Evolutionary conservation across 2,329 filamentous ascomycete genomes (phyloP).

Genomic region (Talaromyces sp.): DNA sequence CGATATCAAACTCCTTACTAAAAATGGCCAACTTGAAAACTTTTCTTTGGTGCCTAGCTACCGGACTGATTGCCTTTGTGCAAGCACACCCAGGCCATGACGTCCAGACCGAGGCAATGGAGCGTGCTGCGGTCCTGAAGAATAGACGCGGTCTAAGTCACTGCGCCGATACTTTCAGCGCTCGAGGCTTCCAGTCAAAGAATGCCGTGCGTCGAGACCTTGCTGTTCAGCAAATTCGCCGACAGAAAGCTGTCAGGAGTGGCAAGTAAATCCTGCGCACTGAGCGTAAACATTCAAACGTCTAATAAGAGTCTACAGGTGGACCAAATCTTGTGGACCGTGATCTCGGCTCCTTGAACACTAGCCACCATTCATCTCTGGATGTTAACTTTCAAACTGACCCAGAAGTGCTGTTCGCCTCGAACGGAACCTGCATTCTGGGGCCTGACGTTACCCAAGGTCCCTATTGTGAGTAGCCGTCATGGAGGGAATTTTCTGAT

Average conservation of each 20-base stretch:
- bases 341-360: background rate
- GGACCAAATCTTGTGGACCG: background rate
- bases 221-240: background rate
- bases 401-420: background rate
- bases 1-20: too few relatives aligned
- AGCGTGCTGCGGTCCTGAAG: background rate
- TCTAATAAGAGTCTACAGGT: background rate
- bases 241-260: too few relatives aligned
- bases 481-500: too few relatives aligned
- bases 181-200: background rate
- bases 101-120: background rate
- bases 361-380: background rate
- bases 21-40: too few relatives aligned
- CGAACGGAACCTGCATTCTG: background rate
- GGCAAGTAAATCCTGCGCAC: too few relatives aligned
- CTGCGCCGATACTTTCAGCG: background rate
- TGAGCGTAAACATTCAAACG: too few relatives aligned
- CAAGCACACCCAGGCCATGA: conserved; percentile 1
- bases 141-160: background rate
- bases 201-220: background rate
- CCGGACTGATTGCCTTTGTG: too few relatives aligned
- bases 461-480: background rate
- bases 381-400: background rate
- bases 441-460: background rate
- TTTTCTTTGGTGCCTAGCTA: too few relatives aligned